phyloP scores from a whole-genome alignment of 2,329 filamentous ascomycete species.

The Monosporascus sp. region DNA sequence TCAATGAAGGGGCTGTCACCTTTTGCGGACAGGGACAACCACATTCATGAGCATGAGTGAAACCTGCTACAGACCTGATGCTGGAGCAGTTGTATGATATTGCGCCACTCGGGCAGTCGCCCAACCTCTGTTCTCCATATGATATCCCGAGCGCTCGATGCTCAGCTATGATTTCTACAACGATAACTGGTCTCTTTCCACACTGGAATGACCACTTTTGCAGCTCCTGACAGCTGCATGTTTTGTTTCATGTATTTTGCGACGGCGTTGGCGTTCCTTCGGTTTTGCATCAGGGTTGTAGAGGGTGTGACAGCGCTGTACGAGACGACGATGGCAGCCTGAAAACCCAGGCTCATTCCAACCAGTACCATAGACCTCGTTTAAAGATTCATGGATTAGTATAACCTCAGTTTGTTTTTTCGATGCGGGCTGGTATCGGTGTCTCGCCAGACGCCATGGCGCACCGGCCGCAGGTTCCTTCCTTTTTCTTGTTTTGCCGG shows the following conservation, averaged over 20 bases:
- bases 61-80: not conserved
- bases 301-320: conserved; percentile 13
- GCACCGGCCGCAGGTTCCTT: not conserved
- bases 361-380: conserved; percentile 19
- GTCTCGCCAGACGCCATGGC: not conserved
- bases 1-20: conserved; percentile 26
- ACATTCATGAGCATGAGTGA: conserved; percentile 26
- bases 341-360: conserved; percentile 14
- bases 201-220: not conserved
- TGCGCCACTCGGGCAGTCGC: conserved; percentile 3
- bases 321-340: conserved; percentile 23
- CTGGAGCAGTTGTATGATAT: conserved; percentile 5
- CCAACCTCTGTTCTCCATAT: conserved; percentile 14
- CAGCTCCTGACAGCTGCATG: not conserved
- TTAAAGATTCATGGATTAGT: not conserved
- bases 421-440: not conserved
- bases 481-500: not conserved
- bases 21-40: conserved; percentile 21
- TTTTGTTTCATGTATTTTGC: conserved; percentile 14
- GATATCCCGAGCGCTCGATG: conserved; percentile 17
- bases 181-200: conserved; percentile 9
- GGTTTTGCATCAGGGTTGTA: conserved; percentile 19
- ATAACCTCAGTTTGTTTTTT: not conserved
- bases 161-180: conserved; percentile 17
- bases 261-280: conserved; percentile 17